Evolutionary conservation across 768 basidiomycete genomes (phyloP), one percentile per base, ranked within the genome.

Genomic region (Pleurotus eryngii): DNA sequence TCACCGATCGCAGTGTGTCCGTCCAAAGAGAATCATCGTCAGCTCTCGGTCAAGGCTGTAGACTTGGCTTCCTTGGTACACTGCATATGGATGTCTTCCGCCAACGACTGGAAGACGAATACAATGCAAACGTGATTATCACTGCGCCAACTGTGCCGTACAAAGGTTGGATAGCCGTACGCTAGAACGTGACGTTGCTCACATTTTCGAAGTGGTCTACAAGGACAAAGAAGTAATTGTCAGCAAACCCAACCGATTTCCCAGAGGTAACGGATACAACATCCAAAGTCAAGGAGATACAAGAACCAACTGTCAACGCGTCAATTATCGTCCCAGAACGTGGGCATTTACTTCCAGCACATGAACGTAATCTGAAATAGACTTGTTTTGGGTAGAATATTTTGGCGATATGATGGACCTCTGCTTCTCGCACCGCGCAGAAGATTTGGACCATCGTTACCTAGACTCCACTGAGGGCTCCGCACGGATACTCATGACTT

Each of bases 121-220:
- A 97, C 63, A 87, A 93, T 57, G 91, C 95, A 30, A 94, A 90
- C 65, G 86, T 98, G 57, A 94, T 98, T 63, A 83, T 98, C 56
- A 99, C 97, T 9, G 90, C 95, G 3, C 97, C 97, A 1, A 95
- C 95, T 2, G 96, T 98, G 17, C 95, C 96, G 24, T 95, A 94
- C 70, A 90, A 92, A 77, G 72, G 95, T 91, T 54, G 57, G 72
- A 27, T 55, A 49, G 43, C 51, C 60, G 46, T 45, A 55, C 46
- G 56, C 51, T 24, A 48, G 58, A 46, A 24, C 18, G 14, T 35
- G 30, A 11, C 30, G 30, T 30, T 50, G 46, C 27, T 24, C 49
- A 55, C 57, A 57, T 55, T 38, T 47, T 43, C 39, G 45, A 60
- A 96, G 92, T 98, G 48, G 67, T 92, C 30, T 91, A 89, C 72